Percentiles rank a stretch among this genome's conserved stretches.
phyloP scores from a whole-genome alignment of 2,329 filamentous ascomycete genomes.

The Apiospora koreana region DNA sequence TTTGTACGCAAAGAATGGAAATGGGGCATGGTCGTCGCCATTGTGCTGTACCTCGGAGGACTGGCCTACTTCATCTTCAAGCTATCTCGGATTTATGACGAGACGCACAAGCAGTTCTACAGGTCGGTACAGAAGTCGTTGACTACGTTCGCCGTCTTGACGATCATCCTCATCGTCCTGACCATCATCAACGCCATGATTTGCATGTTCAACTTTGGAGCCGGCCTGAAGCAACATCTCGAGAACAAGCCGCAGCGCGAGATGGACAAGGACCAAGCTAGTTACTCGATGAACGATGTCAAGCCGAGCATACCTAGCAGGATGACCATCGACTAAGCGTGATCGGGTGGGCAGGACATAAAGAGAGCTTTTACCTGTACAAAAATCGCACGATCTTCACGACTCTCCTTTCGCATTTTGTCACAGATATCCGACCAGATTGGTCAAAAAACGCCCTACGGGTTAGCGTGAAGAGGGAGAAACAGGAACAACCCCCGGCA shows the following conservation, averaged over 20 bases:
- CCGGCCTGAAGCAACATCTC: conserved; percentile 86
- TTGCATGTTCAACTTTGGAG: conserved; percentile 89
- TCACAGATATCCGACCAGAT: conserved; percentile 19
- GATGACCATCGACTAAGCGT: conserved; percentile 61
- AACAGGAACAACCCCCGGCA: conserved; percentile 1
- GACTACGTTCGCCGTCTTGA: conserved; percentile 92
- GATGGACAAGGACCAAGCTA: conserved; percentile 56
- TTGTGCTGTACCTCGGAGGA: conserved; percentile 84
- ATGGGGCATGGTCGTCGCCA: conserved; percentile 73
- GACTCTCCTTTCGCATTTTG: conserved; percentile 19
- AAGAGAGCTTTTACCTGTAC: conserved; percentile 13
- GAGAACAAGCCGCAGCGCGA: conserved; percentile 49
- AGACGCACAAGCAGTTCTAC: conserved; percentile 62
- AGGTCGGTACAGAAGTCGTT: conserved; percentile 78
- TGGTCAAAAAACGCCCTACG: conserved; percentile 3
- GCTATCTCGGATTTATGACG: conserved; percentile 90
- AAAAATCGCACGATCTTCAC: conserved; percentile 17
- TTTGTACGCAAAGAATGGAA: conserved; percentile 84
- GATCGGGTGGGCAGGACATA: background rate
- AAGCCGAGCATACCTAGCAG: conserved; percentile 55
- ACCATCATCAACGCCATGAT: conserved; percentile 86
- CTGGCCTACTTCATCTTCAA: conserved; percentile 98
- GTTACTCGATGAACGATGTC: conserved; percentile 58
- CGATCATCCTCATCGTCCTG: conserved; percentile 81
- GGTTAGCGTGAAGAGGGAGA: conserved; percentile 11